Base-by-base conservation (phyloP, 2,329 filamentous ascomycete species). In the Fragosphaeria purpurea region DNA sequence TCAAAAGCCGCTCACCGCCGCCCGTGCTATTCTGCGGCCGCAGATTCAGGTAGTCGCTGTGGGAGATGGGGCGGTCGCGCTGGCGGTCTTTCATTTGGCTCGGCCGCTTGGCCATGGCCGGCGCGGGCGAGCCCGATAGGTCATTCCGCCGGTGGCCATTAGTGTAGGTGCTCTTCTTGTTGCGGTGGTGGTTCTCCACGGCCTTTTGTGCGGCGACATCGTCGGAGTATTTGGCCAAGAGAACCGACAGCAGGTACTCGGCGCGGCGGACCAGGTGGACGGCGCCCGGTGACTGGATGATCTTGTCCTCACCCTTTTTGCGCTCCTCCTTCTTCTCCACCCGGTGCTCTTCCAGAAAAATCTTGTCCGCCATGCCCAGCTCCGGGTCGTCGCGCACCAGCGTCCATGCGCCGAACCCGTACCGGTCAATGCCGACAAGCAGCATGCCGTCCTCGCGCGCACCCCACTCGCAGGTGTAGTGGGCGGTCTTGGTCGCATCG, bases 301-400 rank as follows among this genome's bases (percentile, higher is more conserved):
- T 83, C 60, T 88, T 89, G 51, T 84, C 85, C 13, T 88, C 84
- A 12, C 72, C 80, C 61, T 88, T 88, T 61, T 75, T 86, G 38
- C 93, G 85, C 66, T 96, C 89, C 61, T 93, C 90, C 65, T 97
- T 97, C 70, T 94, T 93, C 65, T 95, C 93, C 13, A 97, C 91
- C n/a, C 91, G 86, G 65, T 97, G 90, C 66, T 98, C 94, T 64
- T 98, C 93, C 1, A 98, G 71, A 70, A 95, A 98, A 64, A 97
- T 87, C 62, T 96, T 97, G 60, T 95, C 89, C 2, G 74, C 71
- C 70, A 98, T 83, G 7, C 82, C 86, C 30, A 98, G 79, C 35
- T 96, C 89, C 1, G 80, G 70, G 62, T 98, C 93, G 59, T 98
- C 93, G 6, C 93, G 84, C 60, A 98, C 97, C 59, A 90, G 85